phyloP scores from a whole-genome alignment of 441 rosid species.

The Sinapis alba region DNA sequence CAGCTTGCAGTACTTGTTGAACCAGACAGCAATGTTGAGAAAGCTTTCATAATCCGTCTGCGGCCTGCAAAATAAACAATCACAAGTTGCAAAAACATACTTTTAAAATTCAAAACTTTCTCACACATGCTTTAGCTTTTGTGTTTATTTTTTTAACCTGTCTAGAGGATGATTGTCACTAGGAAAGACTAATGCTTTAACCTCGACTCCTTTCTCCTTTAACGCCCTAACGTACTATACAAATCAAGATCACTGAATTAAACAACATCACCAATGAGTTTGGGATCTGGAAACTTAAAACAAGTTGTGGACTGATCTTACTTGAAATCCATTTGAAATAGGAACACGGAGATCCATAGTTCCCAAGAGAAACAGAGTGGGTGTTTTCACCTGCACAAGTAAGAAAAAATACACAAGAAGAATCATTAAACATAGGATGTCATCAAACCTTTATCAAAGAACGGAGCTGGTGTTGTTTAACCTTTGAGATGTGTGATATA shows the following conservation, averaged over 20 bases:
- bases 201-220: too few species aligned
- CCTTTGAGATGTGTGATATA: conserved; percentile 81
- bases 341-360: conserved; percentile 92
- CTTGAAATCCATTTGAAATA: conserved; percentile 75
- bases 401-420: not conserved
- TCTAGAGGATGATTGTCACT: conserved; percentile 70
- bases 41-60: conserved; percentile 81
- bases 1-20: too few species aligned
- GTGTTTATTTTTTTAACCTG: conserved; percentile 43
- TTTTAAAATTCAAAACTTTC: not conserved
- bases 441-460: not conserved
- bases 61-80: conserved; percentile 59
- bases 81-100: not conserved
- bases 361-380: conserved; percentile 79
- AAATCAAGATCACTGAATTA: conserved; percentile 17
- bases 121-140: conserved; percentile 24
- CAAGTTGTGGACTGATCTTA: conserved; percentile 39
- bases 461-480: conserved; percentile 24
- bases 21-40: too few species aligned
- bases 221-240: conserved; percentile 75
- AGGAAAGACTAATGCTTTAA: conserved; percentile 71
- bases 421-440: not conserved
- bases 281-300: not conserved
- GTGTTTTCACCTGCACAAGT: conserved; percentile 78
- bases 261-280: conserved; percentile 1